Evolutionary conservation across 306 rosid species (phyloP), one percentile per base, ranked within the genome.

Genomic region (Luffa acutangula): DNA sequence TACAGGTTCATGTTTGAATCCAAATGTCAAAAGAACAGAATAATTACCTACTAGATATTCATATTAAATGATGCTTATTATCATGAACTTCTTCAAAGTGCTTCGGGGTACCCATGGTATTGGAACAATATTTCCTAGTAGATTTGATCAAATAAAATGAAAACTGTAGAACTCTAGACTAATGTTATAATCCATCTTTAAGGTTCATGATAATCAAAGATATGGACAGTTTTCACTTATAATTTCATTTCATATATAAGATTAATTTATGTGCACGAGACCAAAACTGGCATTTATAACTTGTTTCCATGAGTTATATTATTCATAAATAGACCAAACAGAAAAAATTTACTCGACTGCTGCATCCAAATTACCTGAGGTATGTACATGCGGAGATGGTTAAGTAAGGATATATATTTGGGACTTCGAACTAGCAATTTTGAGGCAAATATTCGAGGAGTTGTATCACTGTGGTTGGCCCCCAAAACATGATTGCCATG

Each of bases 401-500:
- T 95, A 86, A 95, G 97, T 67, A 95, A 80, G 82, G 98, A 92
- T 88, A 95, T 95, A 84, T 95, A 92, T 86, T 95, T 95, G 14
- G 98, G 97, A 87, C 98, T 95, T 89, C 98, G 88, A 72, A 97
- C 90, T 86, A 88, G 94, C 90, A 95, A 88, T 81, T 80, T 91
- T 59, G 98, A 89, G 76, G 98, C 97, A 76, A 91, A 92, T 62
- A 88, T 89, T 14, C 76, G 87, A 15, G 97, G 97, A 83, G 86
- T 85, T 74, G 86, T 91, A 83, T 88, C 90, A 80, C 85, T 89
- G 46, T 87, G 89, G 90, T 91, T 89, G 77, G 95, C 80, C 84
- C 89, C 92, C 0, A 83, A 59, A 70, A 87, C 18, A 86, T 92
- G 92, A 85, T 91, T 95, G 53, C 98, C 98, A 81, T 95, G 98